Evolutionary conservation across 2,329 filamentous ascomycete genomes (phyloP), one percentile per base, ranked within the genome.

Genomic region (Truncatella angustata): DNA sequence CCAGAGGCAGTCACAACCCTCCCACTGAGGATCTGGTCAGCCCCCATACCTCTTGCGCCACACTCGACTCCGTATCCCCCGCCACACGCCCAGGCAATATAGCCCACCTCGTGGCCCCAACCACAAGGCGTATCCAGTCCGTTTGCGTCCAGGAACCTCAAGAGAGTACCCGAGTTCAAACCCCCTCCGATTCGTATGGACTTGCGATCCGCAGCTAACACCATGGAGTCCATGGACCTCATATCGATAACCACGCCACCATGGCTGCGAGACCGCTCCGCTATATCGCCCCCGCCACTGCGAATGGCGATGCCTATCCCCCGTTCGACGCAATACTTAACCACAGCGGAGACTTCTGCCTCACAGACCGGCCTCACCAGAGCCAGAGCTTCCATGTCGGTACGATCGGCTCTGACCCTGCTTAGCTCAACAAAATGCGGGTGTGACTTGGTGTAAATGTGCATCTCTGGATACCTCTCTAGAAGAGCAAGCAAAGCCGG

Each of bases 221-320:
- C 30, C 20, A 54, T 43, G 16, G 21, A 18, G 26, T 47, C 48
- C 16, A 51, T n/a, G 4, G 47, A 50, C n/a, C 52, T 48, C 26
- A 54, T 34, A 26, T 54, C 52, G 26, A 54, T 34, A 26, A 48
- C 37, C 10, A 54, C 52, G 28, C 48, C 52, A 43, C 42, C 52
- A 12, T 47, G n/a, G 20, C 24, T 40, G 28, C 40, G 35, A n/a
- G 32, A 43, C 11, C 52, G 48, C 42, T 51, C 48, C 21, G 26
- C 40, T 2, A 49, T 26, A 30, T 54, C 52, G 34, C 51, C 34
- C 7, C 48, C 52, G 14, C 52, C 52, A 21, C 24, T 48, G 14
- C 52, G 52, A 16, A 54, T 44, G n/a, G 51, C 26, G 16, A 51
- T 20, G 28, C 23, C 11, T 21, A 40, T 30, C 12, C 28, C 16